Evolutionary conservation across 352 stramenopile genomes (phyloP), one percentile per base, ranked within the genome.

Genomic region (Phytopythium litorale): DNA sequence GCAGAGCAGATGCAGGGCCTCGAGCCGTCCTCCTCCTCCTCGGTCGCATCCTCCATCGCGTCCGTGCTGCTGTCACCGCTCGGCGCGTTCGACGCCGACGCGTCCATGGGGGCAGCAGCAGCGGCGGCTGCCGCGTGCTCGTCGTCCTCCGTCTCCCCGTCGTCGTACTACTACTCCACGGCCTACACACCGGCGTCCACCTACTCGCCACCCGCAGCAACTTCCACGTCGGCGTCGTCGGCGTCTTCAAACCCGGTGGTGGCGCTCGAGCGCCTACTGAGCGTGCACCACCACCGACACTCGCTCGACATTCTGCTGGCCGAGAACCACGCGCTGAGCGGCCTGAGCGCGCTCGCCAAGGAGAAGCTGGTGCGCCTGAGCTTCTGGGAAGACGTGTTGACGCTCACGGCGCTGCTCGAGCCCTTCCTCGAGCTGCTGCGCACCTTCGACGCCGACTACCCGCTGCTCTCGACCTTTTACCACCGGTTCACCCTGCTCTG

Each of bases 401-500:
- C 70, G 35, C 77, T 76, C 68, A 83, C 76, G 50, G 64, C 59
- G 7, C 64, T 92, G n/a, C 70, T 91, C 11, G 73, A 83, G 61
- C 82, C 82, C 11, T 92, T 92, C 48, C 56, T 84, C n/a, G 78
- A 92, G 49, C 66, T 89, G 50, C 68, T 89, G 62, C 83, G 82
- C 58, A 81, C 71, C 38, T 81, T 89, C 33, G 79, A 89, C 60
- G 70, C 76, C 12, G 74, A 89, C 62, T 86, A 76, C 55, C 71
- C 78, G 33, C 68, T 88, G 48, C 53, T 90, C 18, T 88, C 76
- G 43, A 92, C 75, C 11, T 92, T 89, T 52, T 92, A 89, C 67
- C 78, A 90, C 60, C 74, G 75, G 28, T 92, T 90, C 66, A 87
- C 80, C 30, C 59, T 80, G 48, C 56, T 92, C 30, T 89, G 82